These are phyloP conservation scores for Chiua sp. DNA, from an alignment of 1,284 basidiomycete species.

Conservation along the genomic window DNA sequence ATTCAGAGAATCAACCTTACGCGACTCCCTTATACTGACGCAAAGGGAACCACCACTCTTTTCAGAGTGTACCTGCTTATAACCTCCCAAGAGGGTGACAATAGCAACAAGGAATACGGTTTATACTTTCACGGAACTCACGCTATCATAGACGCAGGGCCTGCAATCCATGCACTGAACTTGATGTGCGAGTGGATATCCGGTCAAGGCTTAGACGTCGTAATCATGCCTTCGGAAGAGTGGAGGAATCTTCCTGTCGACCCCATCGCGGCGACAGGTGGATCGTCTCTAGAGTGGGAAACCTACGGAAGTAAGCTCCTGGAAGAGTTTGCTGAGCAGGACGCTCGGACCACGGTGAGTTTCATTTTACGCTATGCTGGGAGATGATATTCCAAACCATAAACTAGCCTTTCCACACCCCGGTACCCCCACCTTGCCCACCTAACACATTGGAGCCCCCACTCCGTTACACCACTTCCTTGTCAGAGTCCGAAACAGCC, in stretches of 20 bases:
- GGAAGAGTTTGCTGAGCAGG: conserved; percentile 11
- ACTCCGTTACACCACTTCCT: conserved; percentile 1
- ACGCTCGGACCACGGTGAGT: conserved; percentile 16
- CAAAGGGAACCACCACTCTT: conserved; percentile 5
- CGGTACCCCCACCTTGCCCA: conserved; percentile 18
- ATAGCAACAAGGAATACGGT: conserved; percentile 15
- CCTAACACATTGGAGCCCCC: conserved; percentile 15
- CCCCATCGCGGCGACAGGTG: conserved; percentile 24
- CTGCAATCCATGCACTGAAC: conserved; percentile 22
- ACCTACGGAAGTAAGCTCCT: conserved; percentile 14
- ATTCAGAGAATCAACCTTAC: conserved; percentile 18
- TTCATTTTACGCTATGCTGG: not conserved
- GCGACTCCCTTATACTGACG: conserved; percentile 22
- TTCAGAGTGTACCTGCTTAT: conserved; percentile 23
- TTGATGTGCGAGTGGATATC: conserved; percentile 34
- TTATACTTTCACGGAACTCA: conserved; percentile 26
- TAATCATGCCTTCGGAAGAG: conserved; percentile 17
- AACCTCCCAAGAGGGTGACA: conserved; percentile 3
- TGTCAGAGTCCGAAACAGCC: conserved; percentile 19
- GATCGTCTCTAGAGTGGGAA: conserved; percentile 18
- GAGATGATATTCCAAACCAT: not conserved
- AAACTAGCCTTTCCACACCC: conserved; percentile 15
- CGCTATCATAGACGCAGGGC: conserved; percentile 21
- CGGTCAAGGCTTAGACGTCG: conserved; percentile 17
- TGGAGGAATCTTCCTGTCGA: conserved; percentile 32